Base-by-base conservation (phyloP, 208 protist genomes). In the Phytomonas serpens region DNA sequence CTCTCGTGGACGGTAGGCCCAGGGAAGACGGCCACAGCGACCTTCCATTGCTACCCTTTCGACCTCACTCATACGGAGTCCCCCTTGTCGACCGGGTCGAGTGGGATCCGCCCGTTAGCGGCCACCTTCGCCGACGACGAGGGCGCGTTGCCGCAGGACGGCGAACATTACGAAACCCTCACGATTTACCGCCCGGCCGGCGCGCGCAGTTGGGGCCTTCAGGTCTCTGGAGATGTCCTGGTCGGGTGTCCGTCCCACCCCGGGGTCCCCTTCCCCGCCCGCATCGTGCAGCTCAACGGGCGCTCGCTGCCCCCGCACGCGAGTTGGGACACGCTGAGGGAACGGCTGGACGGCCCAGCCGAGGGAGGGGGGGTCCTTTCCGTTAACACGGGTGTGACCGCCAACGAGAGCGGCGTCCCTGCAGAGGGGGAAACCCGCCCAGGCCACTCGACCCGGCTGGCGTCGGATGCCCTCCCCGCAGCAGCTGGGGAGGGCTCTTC, bases 261-360 rank as follows among this genome's bases (percentile, higher is more conserved):
- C 29, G 66, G 51, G 16, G 68, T 77, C 32, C 73, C 73, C 32
- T 69, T 77, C 40, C 73, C 73, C 1, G 65, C 73, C 19, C 19
- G 31, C 11, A 68, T 77, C 65, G 30, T 36, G 16, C 65, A 73
- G 11, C 61, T 77, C n/a, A 73, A 77, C 62, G 47, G 67, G 31
- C 42, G 52, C 14, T 3, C n/a, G 7, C 34, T 36, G 34, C 34
- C 34, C 34, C 6, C 34, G 34, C 34, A 36, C 34, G 34, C 34
- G 34, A 36, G 2, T 36, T 36, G 34, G 34, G 34, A 36, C 34
- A 6, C 6, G 4, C 6, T 36, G 34, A 36, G 34, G 34, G 34
- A 6, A 2, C 34, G 34, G 34, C 36, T 77, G 14, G n/a, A n/a
- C n/a, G 51, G 23, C 23, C 23, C 51, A 61, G 51, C 23, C n/a